Percentiles rank a stretch among this genome's conserved stretches.
phyloP scores from a whole-genome alignment of 2,329 filamentous ascomycete genomes.

The Botrytis aclada region DNA sequence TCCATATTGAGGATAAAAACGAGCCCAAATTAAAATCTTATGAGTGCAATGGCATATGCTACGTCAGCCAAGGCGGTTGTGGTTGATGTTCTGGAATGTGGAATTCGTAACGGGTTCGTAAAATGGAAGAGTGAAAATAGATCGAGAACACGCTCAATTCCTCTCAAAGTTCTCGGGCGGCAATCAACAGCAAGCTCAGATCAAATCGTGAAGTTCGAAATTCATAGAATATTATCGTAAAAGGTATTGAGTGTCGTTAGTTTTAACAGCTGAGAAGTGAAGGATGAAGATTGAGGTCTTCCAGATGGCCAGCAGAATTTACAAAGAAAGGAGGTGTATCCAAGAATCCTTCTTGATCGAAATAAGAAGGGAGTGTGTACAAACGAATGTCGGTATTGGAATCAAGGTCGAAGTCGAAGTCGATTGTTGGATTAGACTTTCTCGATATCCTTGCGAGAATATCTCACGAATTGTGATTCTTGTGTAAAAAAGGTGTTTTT shows the following conservation, averaged over 20 bases:
- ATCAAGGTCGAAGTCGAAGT: background rate
- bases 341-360: conserved; percentile 9
- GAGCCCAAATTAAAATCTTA: conserved; percentile 2
- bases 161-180: background rate
- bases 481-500: background rate
- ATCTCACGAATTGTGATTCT: background rate
- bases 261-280: background rate
- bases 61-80: conserved; percentile 9
- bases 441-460: background rate
- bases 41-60: conserved; percentile 10
- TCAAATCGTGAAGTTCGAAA: background rate
- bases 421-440: background rate
- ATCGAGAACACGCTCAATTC: conserved; percentile 4
- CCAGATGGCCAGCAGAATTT: background rate
- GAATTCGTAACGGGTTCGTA: background rate
- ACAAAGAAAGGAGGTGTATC: conserved; percentile 15
- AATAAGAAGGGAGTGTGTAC: background rate
- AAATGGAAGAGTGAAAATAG: conserved; percentile 8
- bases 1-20: conserved; percentile 10
- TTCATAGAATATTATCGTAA: background rate
- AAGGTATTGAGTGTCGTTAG: background rate
- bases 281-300: background rate
- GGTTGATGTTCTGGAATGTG: conserved; percentile 12
- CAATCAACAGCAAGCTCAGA: background rate
- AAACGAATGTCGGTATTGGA: conserved; percentile 9